A percentile compares a stretch with the other conserved stretches of the same genome.
These are phyloP conservation scores for Chlorella sp. DNA, from an alignment of 139 green algal species.

Conservation along the genomic window DNA sequence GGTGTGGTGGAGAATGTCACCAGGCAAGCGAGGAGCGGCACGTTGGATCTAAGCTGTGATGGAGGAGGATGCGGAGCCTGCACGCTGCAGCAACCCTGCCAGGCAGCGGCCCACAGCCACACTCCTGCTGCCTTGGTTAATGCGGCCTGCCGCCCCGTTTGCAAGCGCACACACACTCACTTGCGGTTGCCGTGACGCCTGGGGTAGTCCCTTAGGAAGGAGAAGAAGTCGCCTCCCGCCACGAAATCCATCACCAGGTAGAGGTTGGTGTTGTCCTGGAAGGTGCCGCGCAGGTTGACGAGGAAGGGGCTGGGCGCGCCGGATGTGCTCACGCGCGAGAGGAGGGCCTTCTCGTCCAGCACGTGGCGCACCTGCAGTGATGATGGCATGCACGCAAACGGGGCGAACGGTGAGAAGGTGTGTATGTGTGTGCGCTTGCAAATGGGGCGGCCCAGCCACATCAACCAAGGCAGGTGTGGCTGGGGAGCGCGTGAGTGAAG, in stretches of 20 bases:
- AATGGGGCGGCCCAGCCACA: too few species aligned
- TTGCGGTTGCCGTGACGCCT: too few species aligned
- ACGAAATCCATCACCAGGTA: conserved; percentile 82
- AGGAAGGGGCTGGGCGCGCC: conserved; percentile 55
- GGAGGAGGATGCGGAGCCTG: too few species aligned
- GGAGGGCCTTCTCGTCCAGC: conserved; percentile 54
- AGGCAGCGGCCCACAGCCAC: background rate
- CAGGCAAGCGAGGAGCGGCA: too few species aligned
- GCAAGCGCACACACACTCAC: background rate
- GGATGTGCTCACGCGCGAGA: conserved; percentile 24
- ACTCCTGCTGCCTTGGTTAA: too few species aligned
- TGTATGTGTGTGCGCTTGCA: too few species aligned
- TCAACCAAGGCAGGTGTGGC: too few species aligned
- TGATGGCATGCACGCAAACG: too few species aligned
- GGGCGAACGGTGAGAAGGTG: too few species aligned
- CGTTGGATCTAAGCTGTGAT: too few species aligned
- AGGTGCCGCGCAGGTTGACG: conserved; percentile 48
- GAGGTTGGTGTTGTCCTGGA: conserved; percentile 64
- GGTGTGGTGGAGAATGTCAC: too few species aligned
- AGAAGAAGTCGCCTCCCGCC: conserved; percentile 75
- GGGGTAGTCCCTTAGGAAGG: conserved; percentile 33
- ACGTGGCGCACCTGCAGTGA: conserved; percentile 65
- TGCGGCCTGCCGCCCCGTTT: background rate
- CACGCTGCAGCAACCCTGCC: background rate
- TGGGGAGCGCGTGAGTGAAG: too few species aligned